Evolutionary conservation across 108 stramenopile species (phyloP).

Genomic region (Fragilaria radians): DNA sequence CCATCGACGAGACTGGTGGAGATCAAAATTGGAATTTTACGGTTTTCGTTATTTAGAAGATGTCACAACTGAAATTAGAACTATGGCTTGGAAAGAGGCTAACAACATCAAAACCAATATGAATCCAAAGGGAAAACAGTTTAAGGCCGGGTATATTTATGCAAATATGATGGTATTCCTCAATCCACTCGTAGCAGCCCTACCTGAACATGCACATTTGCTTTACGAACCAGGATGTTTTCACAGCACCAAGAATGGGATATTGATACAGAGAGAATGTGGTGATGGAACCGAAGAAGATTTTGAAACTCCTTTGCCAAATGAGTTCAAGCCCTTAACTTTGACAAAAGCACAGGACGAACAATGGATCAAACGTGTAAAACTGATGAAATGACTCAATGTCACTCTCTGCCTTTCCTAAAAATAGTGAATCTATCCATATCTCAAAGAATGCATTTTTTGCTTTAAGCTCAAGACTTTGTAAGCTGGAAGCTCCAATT

Average conservation of each 20-base stretch:
- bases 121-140: conserved; percentile 6
- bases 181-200: conserved; percentile 11
- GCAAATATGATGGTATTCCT: too few species aligned
- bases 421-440: too few species aligned
- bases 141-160: conserved; percentile 5
- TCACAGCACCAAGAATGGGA: not conserved
- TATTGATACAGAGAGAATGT: conserved; percentile 3
- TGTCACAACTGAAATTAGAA: conserved; percentile 22
- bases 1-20: conserved; percentile 61
- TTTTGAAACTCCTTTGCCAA: not conserved
- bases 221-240: conserved; percentile 16
- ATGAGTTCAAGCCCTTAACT: not conserved
- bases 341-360: not conserved
- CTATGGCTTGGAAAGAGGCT: not conserved
- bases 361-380: not conserved
- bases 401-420: too few species aligned
- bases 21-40: conserved; percentile 39
- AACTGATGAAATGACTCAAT: too few species aligned
- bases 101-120: conserved; percentile 16
- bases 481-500: too few species aligned
- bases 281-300: conserved; percentile 2
- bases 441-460: too few species aligned
- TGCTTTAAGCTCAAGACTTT: too few species aligned
- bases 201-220: conserved; percentile 13
- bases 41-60: conserved; percentile 44